Conservation (phyloP, 1,284 basidiomycete genomes). For the Heliocybe sulcata region DNA sequence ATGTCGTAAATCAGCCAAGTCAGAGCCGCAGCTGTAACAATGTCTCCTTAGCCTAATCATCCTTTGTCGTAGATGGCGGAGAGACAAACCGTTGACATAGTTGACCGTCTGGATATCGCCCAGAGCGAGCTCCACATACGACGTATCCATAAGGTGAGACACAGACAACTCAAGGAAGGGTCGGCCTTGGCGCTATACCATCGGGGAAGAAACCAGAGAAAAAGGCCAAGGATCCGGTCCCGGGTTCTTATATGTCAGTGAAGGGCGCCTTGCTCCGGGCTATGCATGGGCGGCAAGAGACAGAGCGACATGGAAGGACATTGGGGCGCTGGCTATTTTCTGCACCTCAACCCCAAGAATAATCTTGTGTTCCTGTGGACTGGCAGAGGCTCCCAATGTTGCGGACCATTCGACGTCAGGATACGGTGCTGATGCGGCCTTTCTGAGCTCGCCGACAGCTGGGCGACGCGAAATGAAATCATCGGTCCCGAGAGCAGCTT, state of each 20-base stretch:
- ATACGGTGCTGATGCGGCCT: too few species aligned
- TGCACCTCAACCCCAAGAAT: not conserved
- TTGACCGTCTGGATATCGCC: not conserved
- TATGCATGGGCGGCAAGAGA: not conserved
- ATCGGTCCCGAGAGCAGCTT: too few species aligned
- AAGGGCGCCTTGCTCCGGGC: not conserved
- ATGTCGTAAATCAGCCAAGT: conserved; percentile 1
- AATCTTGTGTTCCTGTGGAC: not conserved
- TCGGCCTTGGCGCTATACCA: not conserved
- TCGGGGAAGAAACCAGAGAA: not conserved
- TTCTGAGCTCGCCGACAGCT: too few species aligned
- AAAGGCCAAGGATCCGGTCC: not conserved
- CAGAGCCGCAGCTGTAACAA: not conserved
- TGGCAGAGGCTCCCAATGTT: too few species aligned
- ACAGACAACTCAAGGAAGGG: not conserved
- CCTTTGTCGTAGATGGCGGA: not conserved
- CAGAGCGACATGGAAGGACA: not conserved
- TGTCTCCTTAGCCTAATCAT: not conserved
- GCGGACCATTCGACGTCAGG: too few species aligned
- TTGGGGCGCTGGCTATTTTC: not conserved
- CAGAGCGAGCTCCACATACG: not conserved
- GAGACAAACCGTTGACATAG: not conserved
- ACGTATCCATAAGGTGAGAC: not conserved
- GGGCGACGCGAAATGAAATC: too few species aligned
- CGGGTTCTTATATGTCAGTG: not conserved